Evolutionary conservation across 495 filamentous ascomycete genomes (phyloP).

Genomic region (Podospora didyma): DNA sequence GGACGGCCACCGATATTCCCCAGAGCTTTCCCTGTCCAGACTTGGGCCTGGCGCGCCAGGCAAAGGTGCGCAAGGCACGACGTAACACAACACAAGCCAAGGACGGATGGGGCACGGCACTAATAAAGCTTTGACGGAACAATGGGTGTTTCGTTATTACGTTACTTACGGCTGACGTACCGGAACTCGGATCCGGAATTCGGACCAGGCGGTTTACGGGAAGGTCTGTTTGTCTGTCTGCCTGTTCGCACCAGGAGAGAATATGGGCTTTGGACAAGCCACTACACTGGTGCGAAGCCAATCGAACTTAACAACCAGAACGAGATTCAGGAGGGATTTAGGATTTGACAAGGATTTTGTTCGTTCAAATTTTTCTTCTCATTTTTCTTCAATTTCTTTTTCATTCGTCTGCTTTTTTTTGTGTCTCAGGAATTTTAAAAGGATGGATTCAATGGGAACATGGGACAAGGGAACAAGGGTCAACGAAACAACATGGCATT

Average conservation of each 20-base stretch:
- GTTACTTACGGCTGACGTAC: background rate
- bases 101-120: background rate
- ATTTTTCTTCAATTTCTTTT: background rate
- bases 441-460: background rate
- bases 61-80: background rate
- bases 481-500: constrained; percentile 17
- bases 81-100: no score
- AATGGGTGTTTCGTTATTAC: background rate
- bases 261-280: no score
- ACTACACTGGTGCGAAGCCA: background rate
- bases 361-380: background rate
- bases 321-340: background rate
- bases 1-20: background rate
- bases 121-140: background rate
- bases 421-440: background rate
- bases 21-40: background rate
- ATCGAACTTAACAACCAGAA: background rate
- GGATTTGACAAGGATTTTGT: background rate
- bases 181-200: background rate
- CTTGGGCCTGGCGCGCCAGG: background rate
- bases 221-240: background rate
- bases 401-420: background rate
- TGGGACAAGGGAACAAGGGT: background rate
- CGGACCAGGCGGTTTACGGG: background rate
- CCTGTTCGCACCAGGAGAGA: no score